Conservation (phyloP, 495 filamentous ascomycete genomes). For the Aspergillus campestris region DNA sequence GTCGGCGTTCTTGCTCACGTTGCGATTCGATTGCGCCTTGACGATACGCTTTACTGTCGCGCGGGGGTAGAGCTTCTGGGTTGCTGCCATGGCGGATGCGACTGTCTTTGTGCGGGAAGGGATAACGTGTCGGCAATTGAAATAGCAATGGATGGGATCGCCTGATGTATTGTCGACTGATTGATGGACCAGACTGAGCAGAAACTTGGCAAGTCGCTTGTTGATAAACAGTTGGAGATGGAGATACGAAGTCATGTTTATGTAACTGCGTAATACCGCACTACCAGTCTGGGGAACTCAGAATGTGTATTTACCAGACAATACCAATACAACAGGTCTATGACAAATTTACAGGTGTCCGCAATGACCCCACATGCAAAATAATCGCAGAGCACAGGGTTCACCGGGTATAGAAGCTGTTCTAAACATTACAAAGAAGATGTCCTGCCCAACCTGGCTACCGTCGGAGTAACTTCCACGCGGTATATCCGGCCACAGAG, state of each 20-base stretch:
- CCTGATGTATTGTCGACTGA: no score
- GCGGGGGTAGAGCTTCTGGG: slow-evolving; percentile 73
- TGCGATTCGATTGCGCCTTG: slow-evolving; percentile 77
- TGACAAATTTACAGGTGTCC: no score
- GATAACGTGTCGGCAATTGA: not conserved
- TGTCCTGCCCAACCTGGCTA: no score
- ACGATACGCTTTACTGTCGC: slow-evolving; percentile 79
- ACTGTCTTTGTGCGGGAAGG: not conserved
- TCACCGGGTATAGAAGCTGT: no score
- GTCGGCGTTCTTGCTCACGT: slow-evolving; percentile 78
- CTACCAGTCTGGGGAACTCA: not conserved
- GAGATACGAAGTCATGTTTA: not conserved
- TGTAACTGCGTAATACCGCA: not conserved
- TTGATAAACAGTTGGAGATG: no score
- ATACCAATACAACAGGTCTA: no score
- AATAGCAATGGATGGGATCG: no score
- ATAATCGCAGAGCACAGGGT: not conserved
- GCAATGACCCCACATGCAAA: not conserved
- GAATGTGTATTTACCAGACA: not conserved
- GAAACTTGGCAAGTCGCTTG: no score
- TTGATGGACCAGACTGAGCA: no score
- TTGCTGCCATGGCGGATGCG: slow-evolving; percentile 25
- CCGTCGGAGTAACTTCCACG: slow-evolving; percentile 24
- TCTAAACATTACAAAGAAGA: no score
- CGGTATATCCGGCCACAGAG: slow-evolving; percentile 22